phyloP scores from a whole-genome alignment of 2,329 filamentous ascomycete genomes.

The Ilyonectria mors-panacis region DNA sequence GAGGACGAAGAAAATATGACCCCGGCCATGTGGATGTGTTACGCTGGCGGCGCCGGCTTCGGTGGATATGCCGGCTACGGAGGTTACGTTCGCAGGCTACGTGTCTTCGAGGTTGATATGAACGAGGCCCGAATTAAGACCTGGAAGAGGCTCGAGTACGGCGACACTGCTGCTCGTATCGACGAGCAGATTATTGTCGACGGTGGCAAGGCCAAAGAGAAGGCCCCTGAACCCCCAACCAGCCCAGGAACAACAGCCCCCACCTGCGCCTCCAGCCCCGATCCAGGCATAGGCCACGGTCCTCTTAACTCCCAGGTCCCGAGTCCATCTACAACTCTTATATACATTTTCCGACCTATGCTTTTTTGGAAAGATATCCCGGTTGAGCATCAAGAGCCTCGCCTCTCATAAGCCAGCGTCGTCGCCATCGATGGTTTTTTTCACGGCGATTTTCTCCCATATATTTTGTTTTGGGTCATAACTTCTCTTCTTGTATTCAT shows the following conservation, averaged over 20 bases:
- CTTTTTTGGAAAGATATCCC: slow-evolving; percentile 13
- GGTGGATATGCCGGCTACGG: slow-evolving; percentile 95
- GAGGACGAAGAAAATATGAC: slow-evolving; percentile 61
- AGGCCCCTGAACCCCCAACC: slow-evolving; percentile 9
- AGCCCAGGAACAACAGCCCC: background rate
- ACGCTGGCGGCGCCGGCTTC: slow-evolving; percentile 91
- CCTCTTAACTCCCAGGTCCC: background rate
- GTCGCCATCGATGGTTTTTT: background rate
- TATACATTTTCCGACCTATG: slow-evolving; percentile 8
- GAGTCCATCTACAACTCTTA: background rate
- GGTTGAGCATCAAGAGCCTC: background rate
- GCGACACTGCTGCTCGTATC: slow-evolving; percentile 66
- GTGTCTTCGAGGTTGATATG: slow-evolving; percentile 94
- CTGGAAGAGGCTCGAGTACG: slow-evolving; percentile 89
- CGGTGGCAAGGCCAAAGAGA: slow-evolving; percentile 62
- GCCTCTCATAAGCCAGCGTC: background rate
- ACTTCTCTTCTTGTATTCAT: slow-evolving; percentile 31
- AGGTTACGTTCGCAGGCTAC: slow-evolving; percentile 85
- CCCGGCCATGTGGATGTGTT: slow-evolving; percentile 96
- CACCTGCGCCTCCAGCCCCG: slow-evolving; percentile 1
- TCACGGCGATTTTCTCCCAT: slow-evolving; percentile 6
- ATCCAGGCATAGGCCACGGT: slow-evolving; percentile 10
- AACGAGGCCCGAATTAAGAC: slow-evolving; percentile 90
- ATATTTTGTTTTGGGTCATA: slow-evolving; percentile 15
- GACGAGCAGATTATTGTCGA: slow-evolving; percentile 79